Percentiles rank a stretch among this genome's conserved stretches.
Evolutionary conservation across 78 protist species (phyloP).

Genomic region (Acrasis kona): DNA sequence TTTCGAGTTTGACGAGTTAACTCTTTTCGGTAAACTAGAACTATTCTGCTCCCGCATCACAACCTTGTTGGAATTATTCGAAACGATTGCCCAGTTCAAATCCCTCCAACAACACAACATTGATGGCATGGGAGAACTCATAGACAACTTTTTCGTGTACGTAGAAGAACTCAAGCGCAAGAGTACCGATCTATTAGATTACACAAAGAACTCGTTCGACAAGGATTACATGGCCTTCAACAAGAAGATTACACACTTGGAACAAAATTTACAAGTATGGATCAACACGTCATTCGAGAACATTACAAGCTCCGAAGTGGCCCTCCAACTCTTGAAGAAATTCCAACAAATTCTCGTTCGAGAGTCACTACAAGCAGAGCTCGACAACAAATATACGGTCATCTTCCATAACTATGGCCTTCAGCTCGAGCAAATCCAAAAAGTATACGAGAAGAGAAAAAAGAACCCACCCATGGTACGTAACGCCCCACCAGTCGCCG

Average conservation of each 20-base stretch:
- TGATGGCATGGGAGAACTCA: conserved; percentile 38
- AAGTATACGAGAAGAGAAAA: conserved; percentile 46
- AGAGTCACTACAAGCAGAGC: conserved; percentile 33
- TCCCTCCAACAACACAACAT: conserved; percentile 13
- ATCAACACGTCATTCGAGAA: conserved; percentile 47
- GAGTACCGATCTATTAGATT: conserved; percentile 60
- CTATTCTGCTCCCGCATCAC: conserved; percentile 55
- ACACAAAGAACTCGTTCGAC: conserved; percentile 34
- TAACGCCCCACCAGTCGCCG: conserved; percentile 72
- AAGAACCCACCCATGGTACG: conserved; percentile 57
- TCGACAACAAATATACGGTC: conserved; percentile 40
- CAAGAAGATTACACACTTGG: conserved; percentile 30
- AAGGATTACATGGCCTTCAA: conserved; percentile 52
- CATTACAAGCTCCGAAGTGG: conserved; percentile 18
- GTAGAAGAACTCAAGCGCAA: conserved; percentile 32
- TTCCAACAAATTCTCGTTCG: conserved; percentile 36
- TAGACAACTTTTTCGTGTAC: conserved; percentile 17
- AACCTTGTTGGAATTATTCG: conserved; percentile 46
- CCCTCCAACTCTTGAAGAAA: conserved; percentile 46
- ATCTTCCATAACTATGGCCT: conserved; percentile 55
- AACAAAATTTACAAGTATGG: conserved; percentile 32
- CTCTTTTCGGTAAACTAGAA: conserved; percentile 64
- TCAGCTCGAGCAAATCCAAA: conserved; percentile 48
- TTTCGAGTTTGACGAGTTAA: conserved; percentile 46
- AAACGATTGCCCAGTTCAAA: conserved; percentile 44